Conservation (phyloP, 1,284 basidiomycete genomes). For the Spongispora temasekensis region DNA sequence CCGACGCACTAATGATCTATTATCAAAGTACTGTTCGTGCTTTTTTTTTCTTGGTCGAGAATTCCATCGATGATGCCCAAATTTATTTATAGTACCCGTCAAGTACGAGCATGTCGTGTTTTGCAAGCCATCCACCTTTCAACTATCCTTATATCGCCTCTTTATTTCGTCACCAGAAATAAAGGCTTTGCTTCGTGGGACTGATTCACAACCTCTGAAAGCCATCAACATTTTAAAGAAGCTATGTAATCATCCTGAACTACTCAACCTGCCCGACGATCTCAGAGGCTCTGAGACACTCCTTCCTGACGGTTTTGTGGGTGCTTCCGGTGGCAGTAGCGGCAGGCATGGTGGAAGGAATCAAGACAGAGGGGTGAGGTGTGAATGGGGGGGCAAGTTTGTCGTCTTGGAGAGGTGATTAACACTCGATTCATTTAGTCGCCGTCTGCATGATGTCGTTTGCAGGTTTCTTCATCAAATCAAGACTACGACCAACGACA, state of each 20-base stretch:
- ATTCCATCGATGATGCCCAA: slow-evolving; percentile 6
- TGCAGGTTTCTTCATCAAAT: slow-evolving; percentile 87
- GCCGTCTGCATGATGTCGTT: background rate
- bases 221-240: slow-evolving; percentile 98
- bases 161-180: slow-evolving; percentile 97
- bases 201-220: slow-evolving; percentile 94
- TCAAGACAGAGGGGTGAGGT: slow-evolving; percentile 56
- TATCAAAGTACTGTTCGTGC: slow-evolving; percentile 96
- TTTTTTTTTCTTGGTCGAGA: slow-evolving; percentile 36
- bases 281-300: slow-evolving; percentile 83
- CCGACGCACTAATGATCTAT: slow-evolving; percentile 92
- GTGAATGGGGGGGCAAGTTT: slow-evolving; percentile 91
- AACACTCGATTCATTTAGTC: background rate
- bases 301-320: slow-evolving; percentile 83
- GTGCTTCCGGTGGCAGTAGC: slow-evolving; percentile 43
- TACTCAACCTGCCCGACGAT: slow-evolving; percentile 87
- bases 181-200: slow-evolving; percentile 86
- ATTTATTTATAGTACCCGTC: slow-evolving; percentile 75
- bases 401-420: slow-evolving; percentile 86
- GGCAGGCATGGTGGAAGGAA: slow-evolving; percentile 39
- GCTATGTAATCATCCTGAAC: slow-evolving; percentile 95
- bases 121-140: slow-evolving; percentile 87
- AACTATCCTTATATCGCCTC: slow-evolving; percentile 86
- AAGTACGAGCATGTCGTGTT: slow-evolving; percentile 99
- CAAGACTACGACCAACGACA: slow-evolving; percentile 83